These are phyloP conservation scores for Neocucurbitaria cava DNA, from an alignment of 2,329 filamentous ascomycete genomes.

Conservation along the genomic window DNA sequence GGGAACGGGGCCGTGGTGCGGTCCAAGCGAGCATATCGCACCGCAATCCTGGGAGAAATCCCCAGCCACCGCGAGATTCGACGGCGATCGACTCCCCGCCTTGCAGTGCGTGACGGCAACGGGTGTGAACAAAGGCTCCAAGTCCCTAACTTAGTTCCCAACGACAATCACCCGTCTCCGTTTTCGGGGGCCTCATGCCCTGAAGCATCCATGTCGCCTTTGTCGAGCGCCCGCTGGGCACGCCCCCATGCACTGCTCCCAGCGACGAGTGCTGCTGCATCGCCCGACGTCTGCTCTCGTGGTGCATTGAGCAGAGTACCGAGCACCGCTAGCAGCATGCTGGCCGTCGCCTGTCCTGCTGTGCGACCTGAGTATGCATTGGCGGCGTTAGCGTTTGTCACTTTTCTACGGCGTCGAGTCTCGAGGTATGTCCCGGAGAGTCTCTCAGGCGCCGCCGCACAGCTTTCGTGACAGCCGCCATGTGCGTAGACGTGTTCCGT, in stretches of 20 bases:
- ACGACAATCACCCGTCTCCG: conserved; percentile 26
- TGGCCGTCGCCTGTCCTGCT: conserved; percentile 29
- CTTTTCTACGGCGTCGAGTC: conserved; percentile 25
- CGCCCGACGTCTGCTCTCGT: conserved; percentile 1
- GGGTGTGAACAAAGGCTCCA: conserved; percentile 7
- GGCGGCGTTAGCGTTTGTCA: conserved; percentile 29
- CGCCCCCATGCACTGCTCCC: background rate
- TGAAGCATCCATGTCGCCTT: conserved; percentile 11
- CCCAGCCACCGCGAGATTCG: conserved; percentile 39
- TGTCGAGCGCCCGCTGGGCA: background rate
- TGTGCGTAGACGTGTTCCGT: conserved; percentile 41
- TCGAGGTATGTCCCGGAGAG: conserved; percentile 24
- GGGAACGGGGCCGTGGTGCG: conserved; percentile 27
- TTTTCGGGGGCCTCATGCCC: conserved; percentile 18
- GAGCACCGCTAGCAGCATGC: conserved; percentile 3
- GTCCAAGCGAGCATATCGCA: conserved; percentile 13
- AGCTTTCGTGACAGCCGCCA: conserved; percentile 35
- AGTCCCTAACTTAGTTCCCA: no score
- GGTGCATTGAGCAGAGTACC: background rate
- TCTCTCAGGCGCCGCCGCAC: conserved; percentile 15
- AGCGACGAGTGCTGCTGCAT: background rate
- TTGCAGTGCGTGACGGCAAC: conserved; percentile 22
- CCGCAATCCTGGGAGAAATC: conserved; percentile 29
- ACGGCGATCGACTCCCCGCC: conserved; percentile 39
- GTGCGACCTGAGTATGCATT: conserved; percentile 37